phyloP scores from a whole-genome alignment of 1,139 yeast genomes.

The Zygosaccharomyces sapae region DNA sequence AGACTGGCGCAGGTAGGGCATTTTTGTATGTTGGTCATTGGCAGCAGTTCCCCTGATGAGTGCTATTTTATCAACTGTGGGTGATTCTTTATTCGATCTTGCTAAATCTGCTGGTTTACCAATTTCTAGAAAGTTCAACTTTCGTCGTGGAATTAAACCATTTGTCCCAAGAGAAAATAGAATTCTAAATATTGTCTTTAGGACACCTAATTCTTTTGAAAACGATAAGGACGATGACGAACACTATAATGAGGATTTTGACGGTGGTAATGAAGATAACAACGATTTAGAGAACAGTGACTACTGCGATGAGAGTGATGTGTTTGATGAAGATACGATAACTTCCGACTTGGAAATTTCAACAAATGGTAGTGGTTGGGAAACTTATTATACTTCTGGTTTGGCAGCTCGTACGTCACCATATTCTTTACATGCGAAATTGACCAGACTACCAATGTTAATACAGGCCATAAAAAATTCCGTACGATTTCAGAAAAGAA shows the following conservation, averaged over 20 bases:
- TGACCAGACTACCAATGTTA: constrained; percentile 23
- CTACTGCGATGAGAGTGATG: constrained; percentile 16
- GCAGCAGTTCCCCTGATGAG: constrained; percentile 86
- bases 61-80: constrained; percentile 64
- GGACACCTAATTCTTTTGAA: no score
- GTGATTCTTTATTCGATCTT: constrained; percentile 50
- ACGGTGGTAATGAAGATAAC: constrained; percentile 1
- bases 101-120: constrained; percentile 29
- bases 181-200: background rate
- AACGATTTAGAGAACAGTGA: constrained; percentile 10
- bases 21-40: constrained; percentile 77
- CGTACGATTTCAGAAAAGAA: constrained; percentile 36
- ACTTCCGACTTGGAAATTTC: background rate
- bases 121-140: constrained; percentile 16
- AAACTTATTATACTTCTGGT: background rate
- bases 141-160: constrained; percentile 4
- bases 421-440: constrained; percentile 7
- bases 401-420: constrained; percentile 12
- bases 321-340: constrained; percentile 13
- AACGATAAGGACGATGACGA: no score
- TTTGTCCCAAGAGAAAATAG: background rate
- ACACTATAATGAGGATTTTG: constrained; percentile 7
- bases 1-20: constrained; percentile 58
- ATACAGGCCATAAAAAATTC: constrained; percentile 30
- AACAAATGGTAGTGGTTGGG: background rate